Base-by-base conservation (phyloP, 345 rosid species). In the Brassica carinata region DNA sequence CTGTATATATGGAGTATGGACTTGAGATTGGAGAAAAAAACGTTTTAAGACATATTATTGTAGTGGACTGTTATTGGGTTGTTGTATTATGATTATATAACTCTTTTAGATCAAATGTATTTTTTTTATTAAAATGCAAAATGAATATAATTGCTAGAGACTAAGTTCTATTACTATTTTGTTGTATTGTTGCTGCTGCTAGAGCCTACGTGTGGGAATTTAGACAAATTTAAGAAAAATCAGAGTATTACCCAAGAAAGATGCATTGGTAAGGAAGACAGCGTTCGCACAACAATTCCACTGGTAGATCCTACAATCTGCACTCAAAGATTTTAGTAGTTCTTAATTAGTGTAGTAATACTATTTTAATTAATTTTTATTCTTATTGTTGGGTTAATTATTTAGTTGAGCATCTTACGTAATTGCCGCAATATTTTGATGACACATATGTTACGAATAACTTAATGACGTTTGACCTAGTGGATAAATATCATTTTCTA, bases 401-500 rank as follows among this genome's bases (percentile, higher is more conserved):
- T 45, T 13, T 45, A 13, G 55, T 13, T 5, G 15, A 13, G 15
- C 55, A 45, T 45, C 55, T 13, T 45, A 62, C 19, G 29, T 5
- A 7, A 57, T 59, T 69, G 64, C 27, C 55, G 34, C 19, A 23
- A 15, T 27, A 27, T 29, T 33, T 26, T n/a, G 65, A 51, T 63
- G 75, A 69, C 45, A 23, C 36, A 53, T 36, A n/a, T 34, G 66
- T 72, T 71, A 15, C 6, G 27, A 71, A 33, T 40, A 15, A 38
- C 72, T 53, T 71, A 11, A 55, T 72, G 82, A 79, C 77, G 63
- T 72, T 55, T 64, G 51, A 55, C 31, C 48, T 51, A 72, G 77
- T 72, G 77, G 82, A 72, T 51, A 66, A 78, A 72, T 64, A 62
- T 66, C 62, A 26, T 64, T 57, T 17, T 57, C 67, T 65, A 72